Percentiles rank a stretch among this genome's conserved stretches.
Evolutionary conservation across 345 rosid genomes (phyloP).

Genomic region (Eucalyptus shirleyi): DNA sequence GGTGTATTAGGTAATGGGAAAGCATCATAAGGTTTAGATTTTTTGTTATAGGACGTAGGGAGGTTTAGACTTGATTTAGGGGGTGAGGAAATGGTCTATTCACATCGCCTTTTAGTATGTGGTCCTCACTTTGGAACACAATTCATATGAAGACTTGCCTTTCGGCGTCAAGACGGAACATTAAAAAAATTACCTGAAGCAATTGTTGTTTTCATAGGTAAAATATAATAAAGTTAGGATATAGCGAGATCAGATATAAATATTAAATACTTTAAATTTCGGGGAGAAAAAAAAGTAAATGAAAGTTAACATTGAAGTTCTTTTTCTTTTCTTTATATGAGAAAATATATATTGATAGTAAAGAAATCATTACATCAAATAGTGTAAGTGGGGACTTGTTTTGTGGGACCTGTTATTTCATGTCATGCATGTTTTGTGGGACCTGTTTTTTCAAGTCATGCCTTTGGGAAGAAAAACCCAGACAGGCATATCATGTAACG

Average conservation of each 20-base stretch:
- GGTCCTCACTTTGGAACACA: background rate
- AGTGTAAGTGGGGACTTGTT: background rate
- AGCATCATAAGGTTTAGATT: background rate
- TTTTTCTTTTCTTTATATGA: too few relatives aligned
- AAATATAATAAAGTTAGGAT: too few relatives aligned
- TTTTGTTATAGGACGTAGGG: background rate
- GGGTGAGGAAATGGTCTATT: background rate
- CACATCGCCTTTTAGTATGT: background rate
- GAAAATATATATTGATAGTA: background rate
- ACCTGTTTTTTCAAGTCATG: background rate
- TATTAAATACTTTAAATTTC: background rate
- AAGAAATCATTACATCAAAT: background rate
- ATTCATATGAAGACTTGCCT: background rate
- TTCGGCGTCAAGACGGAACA: background rate
- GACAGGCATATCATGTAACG: background rate
- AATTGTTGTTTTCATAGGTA: background rate
- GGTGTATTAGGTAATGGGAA: background rate
- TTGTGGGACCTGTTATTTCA: background rate
- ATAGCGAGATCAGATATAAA: background rate
- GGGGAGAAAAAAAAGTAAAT: background rate
- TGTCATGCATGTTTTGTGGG: background rate
- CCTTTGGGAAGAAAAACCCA: background rate
- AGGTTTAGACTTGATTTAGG: background rate
- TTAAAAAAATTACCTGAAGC: background rate
- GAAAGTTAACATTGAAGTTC: background rate